Evolutionary conservation across 768 basidiomycete genomes (phyloP).

Genomic region (Tremella fuciformis): DNA sequence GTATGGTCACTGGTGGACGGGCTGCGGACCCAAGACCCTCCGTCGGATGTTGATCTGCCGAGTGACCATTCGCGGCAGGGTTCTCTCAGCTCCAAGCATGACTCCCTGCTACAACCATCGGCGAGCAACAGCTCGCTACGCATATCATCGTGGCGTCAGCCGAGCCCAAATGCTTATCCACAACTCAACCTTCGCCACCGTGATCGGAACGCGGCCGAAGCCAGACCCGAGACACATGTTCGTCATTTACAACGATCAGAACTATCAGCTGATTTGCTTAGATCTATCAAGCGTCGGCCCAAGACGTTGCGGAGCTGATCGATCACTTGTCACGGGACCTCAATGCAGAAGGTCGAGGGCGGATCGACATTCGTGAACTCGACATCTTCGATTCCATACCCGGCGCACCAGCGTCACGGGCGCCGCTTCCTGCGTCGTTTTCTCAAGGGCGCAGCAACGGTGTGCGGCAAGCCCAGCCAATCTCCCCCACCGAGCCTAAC

Average conservation of each 20-base stretch:
- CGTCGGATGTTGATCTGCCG: neutral
- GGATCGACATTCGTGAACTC: constrained; percentile 33
- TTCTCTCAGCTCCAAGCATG: constrained; percentile 16
- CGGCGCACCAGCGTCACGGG: neutral
- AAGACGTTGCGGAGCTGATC: constrained; percentile 45
- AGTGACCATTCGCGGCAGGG: constrained; percentile 23
- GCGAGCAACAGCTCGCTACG: constrained; percentile 1
- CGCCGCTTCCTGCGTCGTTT: neutral
- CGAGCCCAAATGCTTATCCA: constrained; percentile 6
- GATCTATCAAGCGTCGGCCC: constrained; percentile 39
- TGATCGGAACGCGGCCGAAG: constrained; percentile 17
- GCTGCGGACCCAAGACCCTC: constrained; percentile 14
- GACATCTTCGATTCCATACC: neutral
- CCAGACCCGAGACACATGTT: constrained; percentile 40
- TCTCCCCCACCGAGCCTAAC: constrained; percentile 25
- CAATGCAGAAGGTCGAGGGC: constrained; percentile 26
- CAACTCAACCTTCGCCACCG: constrained; percentile 38
- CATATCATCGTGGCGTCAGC: neutral
- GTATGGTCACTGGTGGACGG: constrained; percentile 45
- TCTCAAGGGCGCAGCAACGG: neutral
- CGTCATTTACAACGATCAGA: constrained; percentile 7
- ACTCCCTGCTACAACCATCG: constrained; percentile 7
- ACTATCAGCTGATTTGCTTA: constrained; percentile 15
- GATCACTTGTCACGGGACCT: constrained; percentile 36
- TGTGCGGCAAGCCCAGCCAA: constrained; percentile 13